Conservation (phyloP, 495 filamentous ascomycete species). For the Penicillium salamii region DNA sequence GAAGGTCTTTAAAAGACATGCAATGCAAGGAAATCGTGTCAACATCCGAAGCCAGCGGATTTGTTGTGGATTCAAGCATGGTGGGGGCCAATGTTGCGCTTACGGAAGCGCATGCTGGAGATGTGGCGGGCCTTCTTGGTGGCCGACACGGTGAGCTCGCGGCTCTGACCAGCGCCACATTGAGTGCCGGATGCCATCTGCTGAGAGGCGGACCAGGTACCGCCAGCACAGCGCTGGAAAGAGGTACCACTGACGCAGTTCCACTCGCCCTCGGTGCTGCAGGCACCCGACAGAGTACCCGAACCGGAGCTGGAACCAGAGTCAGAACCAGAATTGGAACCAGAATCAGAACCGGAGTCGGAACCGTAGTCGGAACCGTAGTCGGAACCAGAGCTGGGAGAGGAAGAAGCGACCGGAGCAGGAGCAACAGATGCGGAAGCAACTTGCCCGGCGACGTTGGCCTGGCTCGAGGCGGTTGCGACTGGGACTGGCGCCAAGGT, state of each 20-base stretch:
- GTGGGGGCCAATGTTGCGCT: constrained; percentile 20
- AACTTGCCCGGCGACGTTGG: constrained; percentile 14
- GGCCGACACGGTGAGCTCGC: constrained; percentile 36
- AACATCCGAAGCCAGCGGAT: constrained; percentile 21
- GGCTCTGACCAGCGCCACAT: constrained; percentile 53
- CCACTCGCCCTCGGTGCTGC: constrained; percentile 48
- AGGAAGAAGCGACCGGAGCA: constrained; percentile 11
- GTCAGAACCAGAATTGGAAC: neutral
- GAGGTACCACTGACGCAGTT: constrained; percentile 61
- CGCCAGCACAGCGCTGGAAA: constrained; percentile 62
- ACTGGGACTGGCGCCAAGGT: constrained; percentile 23
- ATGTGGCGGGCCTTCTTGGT: constrained; percentile 25
- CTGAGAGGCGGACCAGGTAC: constrained; percentile 54
- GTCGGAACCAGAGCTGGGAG: constrained; percentile 3
- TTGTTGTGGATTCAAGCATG: constrained; percentile 20
- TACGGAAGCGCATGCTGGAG: constrained; percentile 33
- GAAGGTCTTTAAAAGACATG: neutral
- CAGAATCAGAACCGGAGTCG: neutral
- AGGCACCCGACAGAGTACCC: constrained; percentile 35
- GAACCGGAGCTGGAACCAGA: constrained; percentile 10
- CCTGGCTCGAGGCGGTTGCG: constrained; percentile 15
- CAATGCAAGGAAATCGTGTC: neutral
- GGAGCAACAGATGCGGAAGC: constrained; percentile 10
- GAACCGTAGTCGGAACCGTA: too few species aligned
- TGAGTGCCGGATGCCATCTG: constrained; percentile 56